Base-by-base conservation (phyloP, 768 basidiomycete genomes). In the Suillus spraguei region DNA sequence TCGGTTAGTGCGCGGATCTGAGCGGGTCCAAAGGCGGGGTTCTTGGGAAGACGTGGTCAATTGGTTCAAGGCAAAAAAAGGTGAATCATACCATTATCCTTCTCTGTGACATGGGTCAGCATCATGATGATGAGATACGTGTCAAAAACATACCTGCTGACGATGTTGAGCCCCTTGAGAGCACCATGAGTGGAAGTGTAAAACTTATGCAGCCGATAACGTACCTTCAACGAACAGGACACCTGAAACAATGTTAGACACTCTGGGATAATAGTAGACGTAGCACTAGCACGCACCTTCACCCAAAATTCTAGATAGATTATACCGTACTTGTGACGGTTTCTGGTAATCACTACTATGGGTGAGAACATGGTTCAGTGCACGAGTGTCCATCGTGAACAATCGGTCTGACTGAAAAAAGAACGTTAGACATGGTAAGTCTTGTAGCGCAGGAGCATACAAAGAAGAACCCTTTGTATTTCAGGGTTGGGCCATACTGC, bases 11-110 rank as follows among this genome's bases (percentile, higher is more conserved):
- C 83, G 2, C 87, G 78, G 44, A 89, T 80, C 66, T 88, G 87
- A 1, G 80, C 73, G 3, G 80, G 78, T 1, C 88, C 86, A 66
- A 91, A 91, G 0, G 87, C 87, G 14, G 88, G 88, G 65, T 89
- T 90, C 88, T 81, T 58, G 5, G 4, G 49, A 10, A 41, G 47
- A 17, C 16, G 14, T 11, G 2, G 10, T 56, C 53, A 10, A 58
- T n/a, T 62, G 46, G 62, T 46, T 11, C 14, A 32, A 16, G 28
- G 33, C 2, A 6, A 6, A 41, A 4, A 41, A n/a, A 16, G 5
- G 32, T 1, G 32, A 16, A 17, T 6, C 16, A 20, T 60, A 76
- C 76, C 76, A 80, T 74, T 22, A 77, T 69, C 17, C 66, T 66
- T 60, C 73, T 67, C 70, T 70, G 42, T 42, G 59, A 44, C 1